A percentile compares a stretch with the other conserved stretches of the same genome.
Conservation (phyloP, 2,329 filamentous ascomycete genomes). For the Alternaria incomplexa region DNA sequence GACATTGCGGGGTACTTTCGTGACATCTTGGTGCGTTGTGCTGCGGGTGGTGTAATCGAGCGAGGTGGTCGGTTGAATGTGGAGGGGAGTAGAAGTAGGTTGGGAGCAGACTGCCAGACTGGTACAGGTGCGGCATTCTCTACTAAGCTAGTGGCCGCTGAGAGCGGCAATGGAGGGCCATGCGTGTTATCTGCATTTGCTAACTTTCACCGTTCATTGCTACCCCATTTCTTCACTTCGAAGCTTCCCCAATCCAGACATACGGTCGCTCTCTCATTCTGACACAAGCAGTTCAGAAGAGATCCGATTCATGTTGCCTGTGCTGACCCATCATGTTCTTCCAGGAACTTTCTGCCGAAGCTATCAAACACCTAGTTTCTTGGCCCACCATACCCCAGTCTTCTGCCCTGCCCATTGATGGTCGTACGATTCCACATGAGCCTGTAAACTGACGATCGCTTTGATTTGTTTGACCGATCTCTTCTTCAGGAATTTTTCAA, state of each 20-base stretch:
- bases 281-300: accelerated
- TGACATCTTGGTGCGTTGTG: neutral
- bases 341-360: neutral
- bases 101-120: neutral
- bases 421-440: no score
- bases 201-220: neutral
- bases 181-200: neutral
- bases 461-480: neutral
- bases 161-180: neutral
- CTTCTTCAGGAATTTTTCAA: accelerated
- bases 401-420: no score
- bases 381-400: neutral
- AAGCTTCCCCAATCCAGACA: neutral
- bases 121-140: neutral
- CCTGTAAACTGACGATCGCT: neutral
- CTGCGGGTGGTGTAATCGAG: neutral
- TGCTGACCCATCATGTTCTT: accelerated
- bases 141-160: neutral
- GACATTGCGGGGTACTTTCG: neutral
- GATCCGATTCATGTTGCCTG: neutral
- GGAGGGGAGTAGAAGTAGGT: neutral
- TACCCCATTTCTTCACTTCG: neutral
- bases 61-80: neutral
- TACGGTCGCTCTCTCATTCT: neutral
- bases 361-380: accelerated